A percentile compares a stretch with the other conserved stretches of the same genome.
phyloP scores from a whole-genome alignment of 2,329 filamentous ascomycete species.

The Mycosphaerella sp. region DNA sequence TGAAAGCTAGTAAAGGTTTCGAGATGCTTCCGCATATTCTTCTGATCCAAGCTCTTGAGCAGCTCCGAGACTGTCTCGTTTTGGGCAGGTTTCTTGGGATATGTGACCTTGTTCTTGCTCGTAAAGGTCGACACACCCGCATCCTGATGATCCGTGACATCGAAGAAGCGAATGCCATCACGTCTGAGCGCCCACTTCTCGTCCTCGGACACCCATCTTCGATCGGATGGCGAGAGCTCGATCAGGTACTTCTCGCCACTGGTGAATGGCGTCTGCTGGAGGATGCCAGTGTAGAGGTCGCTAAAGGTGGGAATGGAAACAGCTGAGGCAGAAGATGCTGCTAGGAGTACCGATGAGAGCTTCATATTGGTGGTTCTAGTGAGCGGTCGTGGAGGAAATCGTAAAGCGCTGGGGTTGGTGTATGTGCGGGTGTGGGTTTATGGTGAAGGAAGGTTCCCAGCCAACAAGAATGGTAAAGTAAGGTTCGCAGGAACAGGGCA shows the following conservation, averaged over 20 bases:
- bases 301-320: slow-evolving; percentile 20
- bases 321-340: slow-evolving; percentile 21
- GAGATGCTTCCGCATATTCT: slow-evolving; percentile 69
- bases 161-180: slow-evolving; percentile 82
- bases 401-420: too few relatives aligned
- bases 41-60: slow-evolving; percentile 62
- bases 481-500: too few relatives aligned
- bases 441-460: too few relatives aligned
- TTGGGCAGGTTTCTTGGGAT: slow-evolving; percentile 59
- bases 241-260: slow-evolving; percentile 60
- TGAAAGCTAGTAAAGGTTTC: slow-evolving; percentile 73
- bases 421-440: too few relatives aligned
- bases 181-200: slow-evolving; percentile 88
- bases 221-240: slow-evolving; percentile 77
- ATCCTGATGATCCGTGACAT: slow-evolving; percentile 63
- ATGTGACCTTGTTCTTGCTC: slow-evolving; percentile 47
- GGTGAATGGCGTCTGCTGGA: slow-evolving; percentile 27
- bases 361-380: slow-evolving; percentile 18
- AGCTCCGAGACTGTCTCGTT: slow-evolving; percentile 62
- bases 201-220: slow-evolving; percentile 82
- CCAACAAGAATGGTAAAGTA: too few relatives aligned
- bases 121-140: slow-evolving; percentile 1
- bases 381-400: neutral
- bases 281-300: slow-evolving; percentile 19
- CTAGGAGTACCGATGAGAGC: slow-evolving; percentile 19